Base-by-base conservation (phyloP, 2,329 filamentous ascomycete species). In the Penicillium sp. region DNA sequence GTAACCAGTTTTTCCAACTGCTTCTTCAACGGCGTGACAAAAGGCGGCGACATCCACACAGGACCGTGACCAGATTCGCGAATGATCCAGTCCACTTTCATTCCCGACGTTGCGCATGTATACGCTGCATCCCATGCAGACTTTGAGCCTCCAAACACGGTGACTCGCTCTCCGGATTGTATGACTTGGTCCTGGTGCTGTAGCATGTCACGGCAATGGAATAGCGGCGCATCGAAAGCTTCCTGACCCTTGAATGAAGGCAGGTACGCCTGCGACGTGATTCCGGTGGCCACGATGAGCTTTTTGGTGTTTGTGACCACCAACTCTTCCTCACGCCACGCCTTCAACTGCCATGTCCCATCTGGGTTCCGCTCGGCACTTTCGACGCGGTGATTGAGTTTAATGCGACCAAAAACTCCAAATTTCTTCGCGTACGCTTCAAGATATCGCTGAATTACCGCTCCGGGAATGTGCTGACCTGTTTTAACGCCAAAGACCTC, bases 1-100 rank as follows among this genome's bases (percentile, higher is more conserved):
- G 82, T 81, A 3, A 87, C 79, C 4, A 91, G 78, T 63, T 86
- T 83, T 69, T 91, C 87, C 0, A 90, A 73, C 79, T 83, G 84
- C 57, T 79, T 80, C 67, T 86, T 86, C n/a, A 88, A 66, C 0
- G 86, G 85, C 1, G 86, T 88, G 16, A 89, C 84, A 55, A 83
- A 84, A 1, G 81, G 70, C 0, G 71, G 71, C 6, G 67, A 64
- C 70, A 76, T 71, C 72, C 73, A 75, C 47, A 58, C 59, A 1
- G 73, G 73, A 1, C 73, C 73, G 61, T 74, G 73, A n/a, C 73
- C 73, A 11, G 70, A 71, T 26, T 70, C 66, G 18, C 73, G 69
- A 53, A 76, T 74, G 61, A 76, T 62, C 72, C 69, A 73, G 62
- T 75, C 73, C 12, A 78, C 73, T 61, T 78, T 71, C 42, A 80